Evolutionary conservation across 495 filamentous ascomycete genomes (phyloP).

Genomic region (Talaromyces ruber): DNA sequence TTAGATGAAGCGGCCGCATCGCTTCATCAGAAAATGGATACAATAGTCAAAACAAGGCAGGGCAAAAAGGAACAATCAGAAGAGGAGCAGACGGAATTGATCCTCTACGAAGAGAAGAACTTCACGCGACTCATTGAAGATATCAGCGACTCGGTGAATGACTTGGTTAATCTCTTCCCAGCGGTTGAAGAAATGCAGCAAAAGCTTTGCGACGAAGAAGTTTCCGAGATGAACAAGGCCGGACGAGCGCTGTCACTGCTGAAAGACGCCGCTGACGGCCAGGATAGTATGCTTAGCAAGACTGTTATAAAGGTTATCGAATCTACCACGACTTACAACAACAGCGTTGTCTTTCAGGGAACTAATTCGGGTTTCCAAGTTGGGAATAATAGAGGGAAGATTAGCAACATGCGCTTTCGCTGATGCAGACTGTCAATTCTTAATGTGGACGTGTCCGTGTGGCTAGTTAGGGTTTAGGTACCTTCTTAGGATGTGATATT

Average conservation of each 20-base stretch:
- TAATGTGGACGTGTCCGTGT: no score
- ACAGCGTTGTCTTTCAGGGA: conserved; percentile 8
- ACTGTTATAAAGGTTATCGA: conserved; percentile 4
- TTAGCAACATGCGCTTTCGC: conserved; percentile 7
- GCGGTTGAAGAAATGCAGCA: conserved; percentile 11
- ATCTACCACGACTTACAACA: conserved; percentile 1
- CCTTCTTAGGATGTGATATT: no score
- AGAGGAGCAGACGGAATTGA: conserved; percentile 7
- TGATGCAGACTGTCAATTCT: no score
- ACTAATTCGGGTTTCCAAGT: conserved; percentile 11
- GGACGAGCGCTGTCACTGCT: background rate
- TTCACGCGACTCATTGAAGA: conserved; percentile 18
- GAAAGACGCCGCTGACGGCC: conserved; percentile 10
- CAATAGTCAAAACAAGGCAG: conserved; percentile 16
- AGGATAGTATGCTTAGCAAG: conserved; percentile 11
- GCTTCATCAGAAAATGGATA: conserved; percentile 18
- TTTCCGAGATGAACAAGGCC: conserved; percentile 10
- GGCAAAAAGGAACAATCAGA: conserved; percentile 7
- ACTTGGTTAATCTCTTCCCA: conserved; percentile 19
- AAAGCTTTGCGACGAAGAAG: conserved; percentile 15
- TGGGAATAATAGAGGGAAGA: conserved; percentile 9
- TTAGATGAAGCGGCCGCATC: conserved; percentile 8
- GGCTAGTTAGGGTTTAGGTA: no score
- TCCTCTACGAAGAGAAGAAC: conserved; percentile 10
- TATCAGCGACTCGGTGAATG: conserved; percentile 14